Base-by-base conservation (phyloP, 305 asterid species). In the Fraxinus dipetala region DNA sequence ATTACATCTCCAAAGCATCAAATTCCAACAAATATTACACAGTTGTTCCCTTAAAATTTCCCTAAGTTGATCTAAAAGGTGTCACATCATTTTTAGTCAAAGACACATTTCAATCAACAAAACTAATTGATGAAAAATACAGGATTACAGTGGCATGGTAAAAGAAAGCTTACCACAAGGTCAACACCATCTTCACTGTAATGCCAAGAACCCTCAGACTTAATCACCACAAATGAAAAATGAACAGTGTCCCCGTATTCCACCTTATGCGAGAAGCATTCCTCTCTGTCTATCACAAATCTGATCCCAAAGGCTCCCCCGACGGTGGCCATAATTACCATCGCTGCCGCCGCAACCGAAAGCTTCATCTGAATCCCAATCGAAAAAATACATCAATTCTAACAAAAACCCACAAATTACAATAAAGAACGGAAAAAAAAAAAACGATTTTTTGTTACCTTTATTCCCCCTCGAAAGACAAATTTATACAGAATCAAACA, bases 151-250 rank as follows among this genome's bases (percentile, higher is more conserved):
- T n/a, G 22, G n/a, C 30, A 22, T 45, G 24, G 75, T 45, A 77
- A 67, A 83, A 78, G 73, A 70, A 83, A 38, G 5, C 67, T 82
- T 94, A 95, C 99, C 99, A 94, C 96, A 89, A 95, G 97, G 91
- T 95, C 99, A 72, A 95, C 96, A 13, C 98, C 99, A 32, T 92
- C 98, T 36, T 88, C 90, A 79, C 72, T 91, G 92, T 85, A 92
- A 87, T 90, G 94, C 98, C 98, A 95, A 67, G 97, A 78, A n/a
- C 94, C 90, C 75, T 94, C 99, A 7, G 97, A 87, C 86, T 93
- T 95, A 74, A 95, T 95, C 83, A 95, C 99, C 84, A 95, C 99
- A 84, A 95, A 94, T 2, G 99, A 94, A 78, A 89, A 91, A 89
- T 92, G 98, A 82, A 95, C 98, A 1, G 95, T 92, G 36, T 93